Conservation (phyloP, 2,329 filamentous ascomycete genomes). For the Periconia macrospinosa region DNA sequence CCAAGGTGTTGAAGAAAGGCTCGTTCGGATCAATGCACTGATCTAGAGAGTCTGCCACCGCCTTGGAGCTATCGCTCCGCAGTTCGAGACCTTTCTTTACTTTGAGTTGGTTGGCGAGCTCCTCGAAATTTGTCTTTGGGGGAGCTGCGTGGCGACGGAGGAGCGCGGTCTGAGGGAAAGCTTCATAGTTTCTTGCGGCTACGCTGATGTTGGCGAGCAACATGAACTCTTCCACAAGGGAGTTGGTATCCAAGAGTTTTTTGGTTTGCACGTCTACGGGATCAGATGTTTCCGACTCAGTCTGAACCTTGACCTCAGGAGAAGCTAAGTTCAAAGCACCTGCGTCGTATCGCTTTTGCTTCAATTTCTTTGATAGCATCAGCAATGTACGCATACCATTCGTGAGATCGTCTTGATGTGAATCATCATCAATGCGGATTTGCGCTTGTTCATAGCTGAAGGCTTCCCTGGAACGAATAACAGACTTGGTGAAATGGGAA, state of each 20-base stretch:
- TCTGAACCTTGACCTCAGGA: slow-evolving; percentile 96
- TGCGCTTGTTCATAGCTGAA: slow-evolving; percentile 98
- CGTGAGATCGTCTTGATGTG: slow-evolving; percentile 87
- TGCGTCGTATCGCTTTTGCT: slow-evolving; percentile 90
- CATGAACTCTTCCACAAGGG: slow-evolving; percentile 99
- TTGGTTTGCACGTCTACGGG: slow-evolving; percentile 97
- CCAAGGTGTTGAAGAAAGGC: slow-evolving; percentile 97
- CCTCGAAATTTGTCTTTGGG: slow-evolving; percentile 95
- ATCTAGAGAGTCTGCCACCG: slow-evolving; percentile 92
- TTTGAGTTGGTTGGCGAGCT: slow-evolving; percentile 86
- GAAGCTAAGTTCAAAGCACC: slow-evolving; percentile 93
- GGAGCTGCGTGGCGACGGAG: slow-evolving; percentile 89
- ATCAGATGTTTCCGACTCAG: slow-evolving; percentile 93
- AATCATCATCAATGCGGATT: slow-evolving; percentile 84
- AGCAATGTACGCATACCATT: slow-evolving; percentile 85
- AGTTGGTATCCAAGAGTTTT: slow-evolving; percentile 91
- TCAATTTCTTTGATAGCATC: slow-evolving; percentile 86
- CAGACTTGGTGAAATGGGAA: slow-evolving; percentile 92
- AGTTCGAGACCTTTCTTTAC: slow-evolving; percentile 82
- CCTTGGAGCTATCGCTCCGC: slow-evolving; percentile 81
- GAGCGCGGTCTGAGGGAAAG: slow-evolving; percentile 93
- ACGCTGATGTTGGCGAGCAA: slow-evolving; percentile 96
- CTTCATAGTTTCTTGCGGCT: slow-evolving; percentile 82
- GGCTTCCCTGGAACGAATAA: slow-evolving; percentile 93
- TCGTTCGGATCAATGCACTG: slow-evolving; percentile 75